These are phyloP conservation scores for Gastrolobium bilobum DNA, from an alignment of 306 rosid species.

Conservation along the genomic window DNA sequence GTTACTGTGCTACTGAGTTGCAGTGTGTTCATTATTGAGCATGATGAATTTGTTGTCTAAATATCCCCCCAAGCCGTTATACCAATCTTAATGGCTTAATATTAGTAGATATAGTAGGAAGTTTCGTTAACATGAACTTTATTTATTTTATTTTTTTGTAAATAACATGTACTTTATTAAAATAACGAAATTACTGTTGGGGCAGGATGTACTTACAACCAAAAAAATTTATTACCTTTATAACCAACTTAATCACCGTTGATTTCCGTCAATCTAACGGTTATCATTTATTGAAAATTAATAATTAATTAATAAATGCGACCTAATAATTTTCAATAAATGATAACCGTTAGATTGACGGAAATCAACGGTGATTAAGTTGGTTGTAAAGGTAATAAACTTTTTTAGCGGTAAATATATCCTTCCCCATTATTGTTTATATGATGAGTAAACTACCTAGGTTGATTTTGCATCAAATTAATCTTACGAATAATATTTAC, in stretches of 20 bases:
- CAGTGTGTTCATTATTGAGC: no score
- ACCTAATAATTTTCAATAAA: no score
- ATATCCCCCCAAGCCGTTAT: neutral
- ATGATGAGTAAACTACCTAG: neutral
- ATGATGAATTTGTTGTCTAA: slow-evolving; percentile 20
- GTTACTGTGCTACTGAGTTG: slow-evolving; percentile 4
- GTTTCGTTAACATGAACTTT: neutral
- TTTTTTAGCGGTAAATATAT: no score
- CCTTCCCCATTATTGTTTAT: neutral
- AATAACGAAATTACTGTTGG: slow-evolving; percentile 18
- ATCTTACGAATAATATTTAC: slow-evolving; percentile 2
- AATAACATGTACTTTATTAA: neutral
- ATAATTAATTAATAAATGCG: no score
- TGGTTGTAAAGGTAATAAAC: no score
- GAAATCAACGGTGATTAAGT: no score
- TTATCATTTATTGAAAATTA: no score
- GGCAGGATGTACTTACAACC: no score
- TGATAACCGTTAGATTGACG: no score
- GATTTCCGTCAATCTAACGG: no score
- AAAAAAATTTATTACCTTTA: no score
- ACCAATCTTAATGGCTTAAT: neutral
- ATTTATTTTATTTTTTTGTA: neutral
- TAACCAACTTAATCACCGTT: no score
- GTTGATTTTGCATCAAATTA: slow-evolving; percentile 24
- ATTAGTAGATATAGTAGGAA: neutral